Evolutionary conservation across 306 rosid genomes (phyloP).

Genomic region (Clitoria ternatea): DNA sequence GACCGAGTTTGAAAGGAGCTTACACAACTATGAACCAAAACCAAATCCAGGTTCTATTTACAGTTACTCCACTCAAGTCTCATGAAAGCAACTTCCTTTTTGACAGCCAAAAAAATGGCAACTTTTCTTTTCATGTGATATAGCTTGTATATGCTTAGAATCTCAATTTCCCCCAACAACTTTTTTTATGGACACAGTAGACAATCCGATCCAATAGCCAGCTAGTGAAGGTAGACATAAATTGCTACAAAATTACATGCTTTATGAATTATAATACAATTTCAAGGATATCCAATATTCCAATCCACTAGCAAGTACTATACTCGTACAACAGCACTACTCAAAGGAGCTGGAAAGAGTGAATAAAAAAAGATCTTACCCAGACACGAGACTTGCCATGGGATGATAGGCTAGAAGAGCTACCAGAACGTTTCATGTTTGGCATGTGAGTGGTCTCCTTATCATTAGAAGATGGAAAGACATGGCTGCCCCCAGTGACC

Average conservation of each 20-base stretch:
- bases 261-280: no score
- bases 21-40: no score
- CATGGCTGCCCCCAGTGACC: constrained; percentile 46
- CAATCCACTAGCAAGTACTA: no score
- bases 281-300: no score
- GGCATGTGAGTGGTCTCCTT: constrained; percentile 21
- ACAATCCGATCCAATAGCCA: no score
- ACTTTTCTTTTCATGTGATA: not conserved
- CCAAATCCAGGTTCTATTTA: not conserved
- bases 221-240: no score
- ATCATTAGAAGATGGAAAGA: constrained; percentile 53
- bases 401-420: constrained; percentile 33
- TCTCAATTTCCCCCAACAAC: not conserved
- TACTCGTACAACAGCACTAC: no score
- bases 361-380: no score
- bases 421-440: constrained; percentile 37
- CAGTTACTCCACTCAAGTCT: not conserved
- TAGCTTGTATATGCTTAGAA: not conserved
- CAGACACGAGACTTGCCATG: constrained; percentile 48
- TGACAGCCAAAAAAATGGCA: not conserved
- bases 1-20: not conserved
- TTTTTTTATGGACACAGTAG: no score
- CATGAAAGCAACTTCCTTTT: not conserved
- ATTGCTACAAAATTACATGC: no score
- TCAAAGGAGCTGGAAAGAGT: no score